Percentiles rank a stretch among this genome's conserved stretches.
phyloP scores from a whole-genome alignment of 108 stramenopile species.

The Conticribra guillardii region DNA sequence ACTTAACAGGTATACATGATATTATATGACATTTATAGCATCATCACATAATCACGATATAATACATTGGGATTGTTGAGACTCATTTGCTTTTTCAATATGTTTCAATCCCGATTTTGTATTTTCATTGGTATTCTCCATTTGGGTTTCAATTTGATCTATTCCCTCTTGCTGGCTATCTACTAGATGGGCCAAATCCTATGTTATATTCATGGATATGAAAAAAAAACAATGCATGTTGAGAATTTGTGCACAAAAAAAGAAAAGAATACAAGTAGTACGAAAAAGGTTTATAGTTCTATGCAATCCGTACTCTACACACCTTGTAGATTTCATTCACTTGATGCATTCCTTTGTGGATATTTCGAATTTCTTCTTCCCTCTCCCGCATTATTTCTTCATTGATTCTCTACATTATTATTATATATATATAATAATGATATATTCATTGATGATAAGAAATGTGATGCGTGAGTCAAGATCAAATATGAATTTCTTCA shows the following conservation, averaged over 20 bases:
- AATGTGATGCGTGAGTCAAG: constrained; percentile 3
- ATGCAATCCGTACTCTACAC: background rate
- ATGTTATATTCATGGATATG: background rate
- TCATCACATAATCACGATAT: too few relatives aligned
- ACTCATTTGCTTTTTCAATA: constrained; percentile 84
- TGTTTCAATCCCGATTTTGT: constrained; percentile 83
- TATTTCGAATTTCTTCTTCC: constrained; percentile 87
- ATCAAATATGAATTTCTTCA: background rate
- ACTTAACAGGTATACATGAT: too few relatives aligned
- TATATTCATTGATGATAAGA: background rate
- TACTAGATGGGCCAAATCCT: constrained; percentile 86
- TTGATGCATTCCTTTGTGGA: constrained; percentile 87
- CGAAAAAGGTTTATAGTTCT: background rate
- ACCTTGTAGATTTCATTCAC: constrained; percentile 93
- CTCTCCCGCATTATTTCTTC: constrained; percentile 90
- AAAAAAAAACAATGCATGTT: background rate
- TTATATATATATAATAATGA: background rate
- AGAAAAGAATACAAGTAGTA: too few relatives aligned
- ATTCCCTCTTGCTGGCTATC: constrained; percentile 86
- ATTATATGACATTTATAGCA: too few relatives aligned
- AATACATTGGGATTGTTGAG: too few relatives aligned
- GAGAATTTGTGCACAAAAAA: too few relatives aligned
- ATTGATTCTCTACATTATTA: constrained; percentile 62
- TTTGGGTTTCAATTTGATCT: constrained; percentile 84
- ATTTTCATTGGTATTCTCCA: constrained; percentile 79